Percentiles rank a stretch among this genome's conserved stretches.
phyloP scores from a whole-genome alignment of 345 rosid species.

The Populus deltoides region DNA sequence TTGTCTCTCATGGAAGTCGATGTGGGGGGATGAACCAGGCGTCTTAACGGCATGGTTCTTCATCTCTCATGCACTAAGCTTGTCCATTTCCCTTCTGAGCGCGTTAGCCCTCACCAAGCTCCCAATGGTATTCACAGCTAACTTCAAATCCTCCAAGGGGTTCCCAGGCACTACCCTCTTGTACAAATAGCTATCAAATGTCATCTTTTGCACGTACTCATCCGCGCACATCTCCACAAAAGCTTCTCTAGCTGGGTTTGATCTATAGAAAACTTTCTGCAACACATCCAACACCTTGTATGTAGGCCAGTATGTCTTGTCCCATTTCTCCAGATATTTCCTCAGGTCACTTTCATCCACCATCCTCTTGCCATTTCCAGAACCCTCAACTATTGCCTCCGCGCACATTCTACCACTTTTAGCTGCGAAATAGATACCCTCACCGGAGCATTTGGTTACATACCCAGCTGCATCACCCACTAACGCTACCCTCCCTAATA shows the following conservation, averaged over 20 bases:
- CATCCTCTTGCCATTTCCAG: constrained; percentile 80
- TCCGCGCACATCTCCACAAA: constrained; percentile 90
- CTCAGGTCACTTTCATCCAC: constrained; percentile 83
- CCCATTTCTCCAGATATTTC: constrained; percentile 94
- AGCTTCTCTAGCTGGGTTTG: constrained; percentile 88
- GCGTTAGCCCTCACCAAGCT: constrained; percentile 96
- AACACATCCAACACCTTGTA: constrained; percentile 83
- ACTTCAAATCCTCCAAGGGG: constrained; percentile 78
- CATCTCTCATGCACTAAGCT: constrained; percentile 48
- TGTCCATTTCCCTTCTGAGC: constrained; percentile 81
- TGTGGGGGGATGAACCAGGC: neutral
- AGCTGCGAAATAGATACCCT: constrained; percentile 89
- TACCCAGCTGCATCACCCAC: constrained; percentile 94
- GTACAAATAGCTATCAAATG: constrained; percentile 87
- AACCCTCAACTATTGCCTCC: constrained; percentile 83
- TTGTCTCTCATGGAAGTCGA: no score
- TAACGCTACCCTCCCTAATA: constrained; percentile 63
- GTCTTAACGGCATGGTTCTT: neutral
- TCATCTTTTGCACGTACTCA: constrained; percentile 95
- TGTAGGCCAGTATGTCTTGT: constrained; percentile 88
- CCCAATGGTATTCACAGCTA: constrained; percentile 90
- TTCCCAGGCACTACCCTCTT: constrained; percentile 80
- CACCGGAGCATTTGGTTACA: constrained; percentile 87
- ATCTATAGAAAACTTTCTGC: constrained; percentile 87
- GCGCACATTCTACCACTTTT: constrained; percentile 97